These are phyloP conservation scores for Pulveroboletus sp. DNA, from an alignment of 768 basidiomycete genomes.

Conservation along the genomic window DNA sequence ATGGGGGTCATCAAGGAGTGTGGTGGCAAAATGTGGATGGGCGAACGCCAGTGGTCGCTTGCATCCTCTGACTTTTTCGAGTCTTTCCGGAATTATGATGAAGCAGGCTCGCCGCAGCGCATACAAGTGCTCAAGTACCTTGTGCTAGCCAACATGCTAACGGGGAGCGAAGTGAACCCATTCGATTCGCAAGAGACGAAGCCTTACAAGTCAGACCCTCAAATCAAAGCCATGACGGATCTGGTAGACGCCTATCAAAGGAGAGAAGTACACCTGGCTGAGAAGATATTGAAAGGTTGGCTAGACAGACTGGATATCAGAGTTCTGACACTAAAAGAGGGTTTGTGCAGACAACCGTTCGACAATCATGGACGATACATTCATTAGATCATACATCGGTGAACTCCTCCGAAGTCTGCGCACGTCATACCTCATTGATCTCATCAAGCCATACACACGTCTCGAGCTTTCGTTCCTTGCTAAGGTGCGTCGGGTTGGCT, in stretches of 20 bases:
- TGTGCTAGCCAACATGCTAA: slow-evolving; percentile 96
- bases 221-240: slow-evolving; percentile 98
- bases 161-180: slow-evolving; percentile 96
- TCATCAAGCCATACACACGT: slow-evolving; percentile 96
- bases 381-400: slow-evolving; percentile 94
- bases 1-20: slow-evolving; percentile 99
- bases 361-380: slow-evolving; percentile 94
- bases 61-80: slow-evolving; percentile 99
- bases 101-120: slow-evolving; percentile 92
- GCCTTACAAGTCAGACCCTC: slow-evolving; percentile 91
- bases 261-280: slow-evolving; percentile 94
- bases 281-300: slow-evolving; percentile 87
- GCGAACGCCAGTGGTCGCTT: slow-evolving; percentile 97
- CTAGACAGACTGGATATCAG: background rate
- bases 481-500: slow-evolving; percentile 49
- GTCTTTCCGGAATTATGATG: slow-evolving; percentile 97
- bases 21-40: slow-evolving; percentile 99
- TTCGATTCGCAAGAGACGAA: slow-evolving; percentile 99
- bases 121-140: slow-evolving; percentile 99
- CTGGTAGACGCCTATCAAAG: slow-evolving; percentile 96
- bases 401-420: slow-evolving; percentile 91
- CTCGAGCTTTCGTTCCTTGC: slow-evolving; percentile 92
- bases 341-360: slow-evolving; percentile 77
- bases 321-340: slow-evolving; percentile 1
- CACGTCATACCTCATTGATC: slow-evolving; percentile 95